Percentiles rank a stretch among this genome's conserved stretches.
These are phyloP conservation scores for Scenedesmus sp. DNA, from an alignment of 163 green algal genomes.

Conservation along the genomic window DNA sequence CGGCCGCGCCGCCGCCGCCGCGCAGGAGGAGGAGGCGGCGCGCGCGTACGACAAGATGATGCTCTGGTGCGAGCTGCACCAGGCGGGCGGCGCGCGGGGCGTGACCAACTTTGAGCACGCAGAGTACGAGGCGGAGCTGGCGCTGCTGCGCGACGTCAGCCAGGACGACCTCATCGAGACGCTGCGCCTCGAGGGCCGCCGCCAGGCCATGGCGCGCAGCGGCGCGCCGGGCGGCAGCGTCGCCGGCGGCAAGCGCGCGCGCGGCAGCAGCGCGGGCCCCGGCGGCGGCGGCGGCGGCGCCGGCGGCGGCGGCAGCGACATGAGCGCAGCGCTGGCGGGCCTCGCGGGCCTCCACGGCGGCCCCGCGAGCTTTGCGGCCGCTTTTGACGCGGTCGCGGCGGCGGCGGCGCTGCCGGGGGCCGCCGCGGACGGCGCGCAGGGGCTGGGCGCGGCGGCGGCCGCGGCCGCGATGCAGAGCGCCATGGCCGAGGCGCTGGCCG, in stretches of 20 bases:
- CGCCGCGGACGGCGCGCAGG: too few species aligned
- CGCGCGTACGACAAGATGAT: slow-evolving; percentile 97
- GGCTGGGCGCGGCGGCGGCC: too few species aligned
- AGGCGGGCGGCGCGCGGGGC: slow-evolving; percentile 59
- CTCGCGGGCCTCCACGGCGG: too few species aligned
- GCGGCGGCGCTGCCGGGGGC: too few species aligned
- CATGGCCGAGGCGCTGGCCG: too few species aligned
- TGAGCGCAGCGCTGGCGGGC: too few species aligned
- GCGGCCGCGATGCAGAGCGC: too few species aligned
- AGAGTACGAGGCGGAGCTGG: slow-evolving; percentile 84
- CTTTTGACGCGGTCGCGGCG: too few species aligned
- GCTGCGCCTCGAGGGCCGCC: slow-evolving; percentile 77
- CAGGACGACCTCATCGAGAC: slow-evolving; percentile 88
- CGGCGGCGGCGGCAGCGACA: too few species aligned
- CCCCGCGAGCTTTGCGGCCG: too few species aligned
- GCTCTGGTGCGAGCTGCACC: slow-evolving; percentile 94
- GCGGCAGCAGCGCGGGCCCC: not conserved
- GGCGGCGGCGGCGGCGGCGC: not conserved
- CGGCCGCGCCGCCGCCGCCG: too few species aligned
- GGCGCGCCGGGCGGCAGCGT: not conserved
- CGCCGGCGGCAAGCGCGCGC: not conserved
- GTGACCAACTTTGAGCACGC: slow-evolving; percentile 92
- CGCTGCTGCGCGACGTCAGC: slow-evolving; percentile 65
- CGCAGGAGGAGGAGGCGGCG: slow-evolving; percentile 88
- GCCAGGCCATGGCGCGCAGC: slow-evolving; percentile 61